Conservation (phyloP, 495 filamentous ascomycete species). For the Tetracladium marchalianum region DNA sequence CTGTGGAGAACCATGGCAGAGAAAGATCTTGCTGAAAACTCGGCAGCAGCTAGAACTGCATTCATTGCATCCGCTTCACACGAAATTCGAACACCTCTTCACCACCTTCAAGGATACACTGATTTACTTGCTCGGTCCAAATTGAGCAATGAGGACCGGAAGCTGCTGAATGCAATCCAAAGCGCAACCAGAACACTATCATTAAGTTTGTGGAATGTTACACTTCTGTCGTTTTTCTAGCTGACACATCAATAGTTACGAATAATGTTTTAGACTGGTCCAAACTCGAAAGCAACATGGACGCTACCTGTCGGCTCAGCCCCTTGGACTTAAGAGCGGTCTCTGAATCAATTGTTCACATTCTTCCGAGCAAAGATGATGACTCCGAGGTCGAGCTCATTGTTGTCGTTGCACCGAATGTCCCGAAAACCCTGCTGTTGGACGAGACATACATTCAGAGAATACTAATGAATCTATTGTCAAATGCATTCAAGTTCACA, state of each 20-base stretch:
- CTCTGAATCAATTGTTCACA: conserved; percentile 19
- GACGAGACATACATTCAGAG: conserved; percentile 25
- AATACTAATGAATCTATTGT: conserved; percentile 37
- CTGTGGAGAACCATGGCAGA: conserved; percentile 22
- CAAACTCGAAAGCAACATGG: conserved; percentile 19
- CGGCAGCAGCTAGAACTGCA: conserved; percentile 18
- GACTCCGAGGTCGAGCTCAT: conserved; percentile 20
- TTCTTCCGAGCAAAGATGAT: conserved; percentile 20
- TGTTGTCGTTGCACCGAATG: conserved; percentile 19
- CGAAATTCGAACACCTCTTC: conserved; percentile 23
- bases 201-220: conserved; percentile 14
- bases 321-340: conserved; percentile 20
- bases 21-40: conserved; percentile 22
- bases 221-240: background rate
- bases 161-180: conserved; percentile 20
- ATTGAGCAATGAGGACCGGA: conserved; percentile 21
- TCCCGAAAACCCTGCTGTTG: conserved; percentile 18
- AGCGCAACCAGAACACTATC: conserved; percentile 22
- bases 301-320: conserved; percentile 17
- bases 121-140: conserved; percentile 20
- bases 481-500: conserved; percentile 37
- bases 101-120: conserved; percentile 22
- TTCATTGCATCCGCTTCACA: conserved; percentile 23
- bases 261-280: conserved; percentile 25
- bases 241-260: conserved; percentile 13